Evolutionary conservation across 129 eudicot genomes (phyloP).

Genomic region (Daucus carota): DNA sequence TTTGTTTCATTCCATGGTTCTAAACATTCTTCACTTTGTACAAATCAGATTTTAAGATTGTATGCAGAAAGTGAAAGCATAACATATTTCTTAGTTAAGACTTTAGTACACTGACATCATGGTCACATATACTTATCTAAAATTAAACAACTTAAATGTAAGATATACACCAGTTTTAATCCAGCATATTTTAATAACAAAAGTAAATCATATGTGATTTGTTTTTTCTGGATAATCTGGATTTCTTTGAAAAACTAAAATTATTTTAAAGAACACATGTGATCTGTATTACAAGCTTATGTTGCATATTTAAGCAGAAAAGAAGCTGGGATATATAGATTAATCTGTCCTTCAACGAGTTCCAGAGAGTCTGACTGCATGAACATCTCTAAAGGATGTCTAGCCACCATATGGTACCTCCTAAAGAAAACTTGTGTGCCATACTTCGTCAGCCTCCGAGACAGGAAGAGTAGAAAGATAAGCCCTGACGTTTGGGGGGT

Average conservation of each 20-base stretch:
- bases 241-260: background rate
- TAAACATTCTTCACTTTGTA: background rate
- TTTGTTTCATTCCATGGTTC: background rate
- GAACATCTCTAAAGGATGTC: slow-evolving; percentile 1
- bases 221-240: too few species aligned
- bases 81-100: background rate
- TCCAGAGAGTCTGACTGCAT: background rate
- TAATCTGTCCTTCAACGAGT: background rate
- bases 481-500: background rate
- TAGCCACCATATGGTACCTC: background rate
- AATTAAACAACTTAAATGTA: background rate
- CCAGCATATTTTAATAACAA: background rate
- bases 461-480: background rate
- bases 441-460: background rate
- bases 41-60: background rate
- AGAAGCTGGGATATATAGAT: background rate
- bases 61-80: background rate
- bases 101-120: background rate
- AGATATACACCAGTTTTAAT: background rate
- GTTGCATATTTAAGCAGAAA: background rate
- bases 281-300: background rate
- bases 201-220: background rate
- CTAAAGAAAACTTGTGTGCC: background rate
- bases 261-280: background rate
- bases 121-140: background rate